Percentiles rank a stretch among this genome's conserved stretches.
These are phyloP conservation scores for Parsonsia alboflavescens DNA, from an alignment of 257 asterid species.

Conservation along the genomic window DNA sequence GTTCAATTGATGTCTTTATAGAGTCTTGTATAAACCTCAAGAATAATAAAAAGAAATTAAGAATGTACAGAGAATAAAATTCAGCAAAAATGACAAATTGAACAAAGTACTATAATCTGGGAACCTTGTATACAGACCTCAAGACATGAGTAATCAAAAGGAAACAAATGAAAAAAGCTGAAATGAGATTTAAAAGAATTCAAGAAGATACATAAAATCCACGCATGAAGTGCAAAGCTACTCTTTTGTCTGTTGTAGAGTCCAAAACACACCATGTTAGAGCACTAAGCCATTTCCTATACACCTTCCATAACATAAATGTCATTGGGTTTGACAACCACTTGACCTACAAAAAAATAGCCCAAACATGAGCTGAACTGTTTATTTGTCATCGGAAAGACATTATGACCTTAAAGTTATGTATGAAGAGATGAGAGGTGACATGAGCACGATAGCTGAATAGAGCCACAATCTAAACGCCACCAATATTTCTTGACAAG, in stretches of 20 bases:
- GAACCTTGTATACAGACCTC: not conserved
- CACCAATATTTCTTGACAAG: not conserved
- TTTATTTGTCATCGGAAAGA: not conserved
- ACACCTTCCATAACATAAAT: not conserved
- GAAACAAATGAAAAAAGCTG: not conserved
- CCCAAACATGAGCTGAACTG: not conserved
- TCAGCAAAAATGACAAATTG: not conserved
- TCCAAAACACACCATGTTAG: not conserved
- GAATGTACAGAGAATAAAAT: constrained; percentile 8
- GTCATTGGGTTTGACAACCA: not conserved
- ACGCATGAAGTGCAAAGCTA: not conserved
- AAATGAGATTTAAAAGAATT: not conserved
- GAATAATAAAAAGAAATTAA: not conserved
- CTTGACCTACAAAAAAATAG: not conserved
- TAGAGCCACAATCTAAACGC: not conserved
- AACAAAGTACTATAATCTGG: not conserved
- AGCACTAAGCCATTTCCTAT: not conserved
- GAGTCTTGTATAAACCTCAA: not conserved
- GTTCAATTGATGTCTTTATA: too few species aligned
- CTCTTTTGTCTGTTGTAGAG: not conserved
- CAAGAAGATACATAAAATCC: not conserved
- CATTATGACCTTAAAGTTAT: not conserved
- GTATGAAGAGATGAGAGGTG: not conserved
- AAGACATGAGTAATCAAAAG: not conserved
- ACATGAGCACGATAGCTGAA: not conserved